A percentile compares a stretch with the other conserved stretches of the same genome.
phyloP scores from a whole-genome alignment of 805 yeast species.

The Brettanomyces bruxellensis region DNA sequence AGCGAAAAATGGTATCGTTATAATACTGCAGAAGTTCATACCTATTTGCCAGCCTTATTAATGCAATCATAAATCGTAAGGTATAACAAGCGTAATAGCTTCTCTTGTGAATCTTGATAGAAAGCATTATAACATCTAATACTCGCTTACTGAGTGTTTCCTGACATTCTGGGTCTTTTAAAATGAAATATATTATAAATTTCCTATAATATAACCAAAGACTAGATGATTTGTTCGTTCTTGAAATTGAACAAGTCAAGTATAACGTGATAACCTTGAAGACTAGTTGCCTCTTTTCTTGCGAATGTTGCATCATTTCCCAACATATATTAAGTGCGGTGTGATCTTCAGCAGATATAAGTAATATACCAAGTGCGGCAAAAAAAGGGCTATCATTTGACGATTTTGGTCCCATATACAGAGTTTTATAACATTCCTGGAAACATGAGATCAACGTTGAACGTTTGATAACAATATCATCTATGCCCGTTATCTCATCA shows the following conservation, averaged over 20 bases:
- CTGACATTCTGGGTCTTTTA: neutral
- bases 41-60: conserved; percentile 1
- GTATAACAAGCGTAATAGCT: conserved; percentile 43
- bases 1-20: neutral
- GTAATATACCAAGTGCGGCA: conserved; percentile 17
- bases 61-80: conserved; percentile 16
- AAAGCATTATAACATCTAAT: conserved; percentile 17
- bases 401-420: conserved; percentile 2
- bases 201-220: conserved; percentile 23
- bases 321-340: conserved; percentile 13
- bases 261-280: conserved; percentile 5
- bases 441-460: conserved; percentile 9
- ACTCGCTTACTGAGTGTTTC: neutral
- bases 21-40: neutral
- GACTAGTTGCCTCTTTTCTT: neutral
- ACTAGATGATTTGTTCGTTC: conserved; percentile 26
- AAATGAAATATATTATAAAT: neutral
- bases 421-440: conserved; percentile 9
- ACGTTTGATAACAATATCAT: conserved; percentile 12
- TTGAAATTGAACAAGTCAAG: conserved; percentile 17
- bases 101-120: conserved; percentile 32
- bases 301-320: neutral
- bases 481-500: neutral
- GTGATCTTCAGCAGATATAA: conserved; percentile 23
- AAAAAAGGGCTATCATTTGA: conserved; percentile 1